phyloP scores from a whole-genome alignment of 805 yeast genomes.

The Ogataea pignaliae region DNA sequence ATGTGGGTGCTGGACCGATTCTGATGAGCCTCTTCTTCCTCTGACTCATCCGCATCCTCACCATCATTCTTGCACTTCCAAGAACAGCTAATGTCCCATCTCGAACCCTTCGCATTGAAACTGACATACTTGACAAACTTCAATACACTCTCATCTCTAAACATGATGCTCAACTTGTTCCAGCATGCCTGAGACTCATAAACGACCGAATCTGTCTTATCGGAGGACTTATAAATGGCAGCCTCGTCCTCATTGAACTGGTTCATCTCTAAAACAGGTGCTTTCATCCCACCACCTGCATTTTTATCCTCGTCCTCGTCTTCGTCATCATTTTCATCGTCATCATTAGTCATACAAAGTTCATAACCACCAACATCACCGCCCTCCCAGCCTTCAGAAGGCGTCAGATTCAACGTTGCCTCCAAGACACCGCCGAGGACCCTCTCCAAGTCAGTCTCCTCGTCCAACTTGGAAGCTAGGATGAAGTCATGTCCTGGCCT shows the following conservation, averaged over 20 bases:
- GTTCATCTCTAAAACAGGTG: neutral
- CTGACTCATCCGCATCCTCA: constrained; percentile 32
- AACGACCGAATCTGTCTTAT: constrained; percentile 71
- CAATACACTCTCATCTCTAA: constrained; percentile 81
- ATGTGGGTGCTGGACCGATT: no score
- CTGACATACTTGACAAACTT: constrained; percentile 92
- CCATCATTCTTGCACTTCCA: constrained; percentile 65
- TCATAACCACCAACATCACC: constrained; percentile 97
- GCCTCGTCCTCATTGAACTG: constrained; percentile 60
- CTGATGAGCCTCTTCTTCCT: neutral
- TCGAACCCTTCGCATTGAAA: constrained; percentile 77
- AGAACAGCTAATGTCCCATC: constrained; percentile 85
- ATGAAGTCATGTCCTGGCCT: constrained; percentile 95
- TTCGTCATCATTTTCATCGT: constrained; percentile 38
- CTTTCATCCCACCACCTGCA: constrained; percentile 8
- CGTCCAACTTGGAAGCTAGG: constrained; percentile 60
- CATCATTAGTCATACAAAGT: constrained; percentile 69
- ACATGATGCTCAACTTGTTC: constrained; percentile 73
- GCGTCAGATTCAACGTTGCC: constrained; percentile 79
- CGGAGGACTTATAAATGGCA: constrained; percentile 68
- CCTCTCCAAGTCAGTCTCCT: constrained; percentile 29
- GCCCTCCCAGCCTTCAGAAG: constrained; percentile 75
- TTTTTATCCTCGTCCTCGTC: constrained; percentile 38
- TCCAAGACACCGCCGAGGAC: constrained; percentile 58
- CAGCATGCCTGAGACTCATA: constrained; percentile 77